These are phyloP conservation scores for Xylaria hypoxylon DNA, from an alignment of 2,329 filamentous ascomycete species.

Conservation along the genomic window DNA sequence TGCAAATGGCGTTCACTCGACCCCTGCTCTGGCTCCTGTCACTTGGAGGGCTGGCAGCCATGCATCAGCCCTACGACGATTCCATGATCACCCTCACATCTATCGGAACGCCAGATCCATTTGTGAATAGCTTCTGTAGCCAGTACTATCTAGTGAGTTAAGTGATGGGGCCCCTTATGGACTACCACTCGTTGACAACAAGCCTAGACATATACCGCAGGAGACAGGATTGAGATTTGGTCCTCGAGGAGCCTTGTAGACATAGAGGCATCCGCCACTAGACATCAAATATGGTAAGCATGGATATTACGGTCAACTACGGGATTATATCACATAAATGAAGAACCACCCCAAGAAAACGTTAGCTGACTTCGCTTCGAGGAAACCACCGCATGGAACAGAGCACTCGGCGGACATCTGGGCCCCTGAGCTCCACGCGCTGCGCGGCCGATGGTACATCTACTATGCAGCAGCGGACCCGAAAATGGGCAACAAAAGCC, in stretches of 20 bases:
- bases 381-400: constrained; percentile 49
- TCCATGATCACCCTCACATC: constrained; percentile 50
- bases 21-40: constrained; percentile 42
- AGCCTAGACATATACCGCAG: constrained; percentile 50
- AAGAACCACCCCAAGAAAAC: no score
- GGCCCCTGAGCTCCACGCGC: constrained; percentile 51
- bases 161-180: background rate
- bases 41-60: constrained; percentile 25
- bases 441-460: constrained; percentile 51
- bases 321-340: background rate
- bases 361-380: constrained; percentile 29
- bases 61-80: constrained; percentile 46
- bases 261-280: constrained; percentile 44
- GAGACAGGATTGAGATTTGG: constrained; percentile 51
- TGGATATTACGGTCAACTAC: background rate
- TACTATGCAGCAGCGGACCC: constrained; percentile 51
- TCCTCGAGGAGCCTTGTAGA: constrained; percentile 46
- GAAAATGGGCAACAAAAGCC: constrained; percentile 48
- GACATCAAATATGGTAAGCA: constrained; percentile 49
- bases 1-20: constrained; percentile 39
- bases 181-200: constrained; percentile 23
- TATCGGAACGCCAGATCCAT: constrained; percentile 49
- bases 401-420: constrained; percentile 50
- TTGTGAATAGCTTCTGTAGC: constrained; percentile 43
- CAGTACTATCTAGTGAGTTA: constrained; percentile 48